Conservation (phyloP, 805 yeast species). For the Kodamaea fukazawae region DNA sequence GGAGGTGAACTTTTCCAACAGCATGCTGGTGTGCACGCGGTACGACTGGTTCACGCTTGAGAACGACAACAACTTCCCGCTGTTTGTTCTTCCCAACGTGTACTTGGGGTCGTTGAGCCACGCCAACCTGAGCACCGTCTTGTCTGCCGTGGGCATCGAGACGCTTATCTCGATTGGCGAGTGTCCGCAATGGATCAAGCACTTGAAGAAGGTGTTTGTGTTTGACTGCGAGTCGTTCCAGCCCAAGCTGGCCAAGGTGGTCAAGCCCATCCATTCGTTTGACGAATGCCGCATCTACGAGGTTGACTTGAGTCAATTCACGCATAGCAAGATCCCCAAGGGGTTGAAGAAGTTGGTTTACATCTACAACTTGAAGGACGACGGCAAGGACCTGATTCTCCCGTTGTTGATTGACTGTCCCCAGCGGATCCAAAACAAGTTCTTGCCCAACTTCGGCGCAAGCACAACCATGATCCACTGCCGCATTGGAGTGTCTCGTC, state of each 20-base stretch:
- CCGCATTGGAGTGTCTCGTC: constrained; percentile 41
- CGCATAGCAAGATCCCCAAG: constrained; percentile 8
- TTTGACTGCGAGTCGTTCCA: constrained; percentile 9
- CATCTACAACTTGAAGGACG: constrained; percentile 36
- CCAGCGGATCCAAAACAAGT: constrained; percentile 25
- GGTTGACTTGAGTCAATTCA: constrained; percentile 13
- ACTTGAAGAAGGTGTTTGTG: constrained; percentile 11
- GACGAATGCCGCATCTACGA: constrained; percentile 20
- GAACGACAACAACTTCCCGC: constrained; percentile 37
- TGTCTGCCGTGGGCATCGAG: constrained; percentile 22
- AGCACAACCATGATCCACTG: constrained; percentile 33
- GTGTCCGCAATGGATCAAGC: constrained; percentile 32
- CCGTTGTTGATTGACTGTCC: constrained; percentile 31
- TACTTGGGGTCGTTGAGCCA: constrained; percentile 34
- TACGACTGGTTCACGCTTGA: constrained; percentile 35
- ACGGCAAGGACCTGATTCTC: constrained; percentile 35
- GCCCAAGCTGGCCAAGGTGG: constrained; percentile 1
- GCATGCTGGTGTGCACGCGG: neutral
- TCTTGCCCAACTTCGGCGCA: constrained; percentile 16
- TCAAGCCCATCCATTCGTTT: constrained; percentile 4
- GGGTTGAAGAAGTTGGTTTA: constrained; percentile 17
- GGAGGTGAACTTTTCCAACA: constrained; percentile 2
- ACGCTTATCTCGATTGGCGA: constrained; percentile 36
- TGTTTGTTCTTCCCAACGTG: constrained; percentile 25
- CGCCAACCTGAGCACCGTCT: constrained; percentile 30